Evolutionary conservation across 345 rosid genomes (phyloP).

Genomic region (Corymbia maculata): DNA sequence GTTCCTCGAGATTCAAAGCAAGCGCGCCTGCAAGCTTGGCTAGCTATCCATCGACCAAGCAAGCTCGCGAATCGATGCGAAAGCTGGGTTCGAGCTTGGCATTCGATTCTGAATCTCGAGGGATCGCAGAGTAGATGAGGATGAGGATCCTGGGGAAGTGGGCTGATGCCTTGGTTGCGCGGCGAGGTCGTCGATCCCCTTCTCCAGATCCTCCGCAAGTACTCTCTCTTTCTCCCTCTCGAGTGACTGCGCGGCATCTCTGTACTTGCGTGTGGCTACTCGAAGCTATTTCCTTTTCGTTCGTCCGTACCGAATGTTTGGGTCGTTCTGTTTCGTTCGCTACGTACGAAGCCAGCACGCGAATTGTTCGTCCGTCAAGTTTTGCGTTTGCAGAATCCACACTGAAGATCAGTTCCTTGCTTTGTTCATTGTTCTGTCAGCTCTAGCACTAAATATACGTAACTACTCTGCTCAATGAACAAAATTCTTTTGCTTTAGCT

Average conservation of each 20-base stretch:
- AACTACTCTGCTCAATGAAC: not conserved
- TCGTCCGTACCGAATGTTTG: no score
- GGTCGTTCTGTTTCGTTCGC: no score
- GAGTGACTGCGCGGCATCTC: not conserved
- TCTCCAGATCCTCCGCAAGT: constrained; percentile 64
- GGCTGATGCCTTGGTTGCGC: constrained; percentile 34
- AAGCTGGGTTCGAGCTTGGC: not conserved
- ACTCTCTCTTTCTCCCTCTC: not conserved
- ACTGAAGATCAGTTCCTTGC: not conserved
- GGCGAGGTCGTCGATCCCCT: constrained; percentile 61
- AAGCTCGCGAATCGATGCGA: not conserved
- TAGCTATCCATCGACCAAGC: not conserved
- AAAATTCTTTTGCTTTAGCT: not conserved
- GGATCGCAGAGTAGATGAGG: not conserved
- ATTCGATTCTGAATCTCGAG: not conserved
- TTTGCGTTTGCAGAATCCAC: not conserved
- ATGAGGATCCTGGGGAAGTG: not conserved
- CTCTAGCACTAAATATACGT: not conserved
- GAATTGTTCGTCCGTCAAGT: not conserved
- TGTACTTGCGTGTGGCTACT: not conserved
- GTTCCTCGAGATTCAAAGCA: not conserved
- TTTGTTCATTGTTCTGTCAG: not conserved
- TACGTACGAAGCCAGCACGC: not conserved
- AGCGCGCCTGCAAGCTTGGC: not conserved
- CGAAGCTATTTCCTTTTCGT: no score